phyloP scores from a whole-genome alignment of 2,329 filamentous ascomycete genomes.

The Cladosporium sp. region DNA sequence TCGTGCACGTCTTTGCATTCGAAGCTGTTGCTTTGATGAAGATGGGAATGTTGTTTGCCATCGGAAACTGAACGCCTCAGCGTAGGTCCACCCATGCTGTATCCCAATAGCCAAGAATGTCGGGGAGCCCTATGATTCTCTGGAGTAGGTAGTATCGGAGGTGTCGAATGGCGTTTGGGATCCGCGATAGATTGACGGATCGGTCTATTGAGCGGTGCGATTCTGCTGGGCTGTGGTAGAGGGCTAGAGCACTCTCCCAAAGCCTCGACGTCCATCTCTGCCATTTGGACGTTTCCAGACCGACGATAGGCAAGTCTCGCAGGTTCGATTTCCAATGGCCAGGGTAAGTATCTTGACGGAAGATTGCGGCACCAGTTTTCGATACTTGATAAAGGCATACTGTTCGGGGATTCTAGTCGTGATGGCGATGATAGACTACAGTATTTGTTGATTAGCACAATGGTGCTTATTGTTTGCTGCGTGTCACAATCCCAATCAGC shows the following conservation, averaged over 20 bases:
- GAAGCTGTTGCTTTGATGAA: too few species aligned
- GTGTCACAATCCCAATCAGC: too few species aligned
- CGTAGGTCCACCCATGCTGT: not conserved
- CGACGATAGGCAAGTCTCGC: not conserved
- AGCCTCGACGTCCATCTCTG: not conserved
- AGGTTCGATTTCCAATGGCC: not conserved
- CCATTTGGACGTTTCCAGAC: not conserved
- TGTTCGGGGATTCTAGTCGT: too few species aligned
- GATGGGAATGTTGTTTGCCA: too few species aligned
- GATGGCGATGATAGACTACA: too few species aligned
- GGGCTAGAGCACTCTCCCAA: not conserved
- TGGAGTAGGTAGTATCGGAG: not conserved
- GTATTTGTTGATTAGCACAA: too few species aligned
- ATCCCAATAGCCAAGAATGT: not conserved
- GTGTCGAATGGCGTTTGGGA: not conserved
- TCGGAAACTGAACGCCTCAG: too few species aligned
- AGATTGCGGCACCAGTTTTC: too few species aligned
- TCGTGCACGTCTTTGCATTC: not conserved
- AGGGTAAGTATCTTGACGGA: too few species aligned
- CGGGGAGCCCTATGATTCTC: not conserved
- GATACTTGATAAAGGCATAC: too few species aligned
- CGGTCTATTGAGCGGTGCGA: not conserved
- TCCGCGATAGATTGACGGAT: not conserved
- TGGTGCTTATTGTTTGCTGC: too few species aligned
- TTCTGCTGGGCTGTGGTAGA: not conserved